Evolutionary conservation across 768 basidiomycete genomes (phyloP).

Genomic region (Trametes cingulata): DNA sequence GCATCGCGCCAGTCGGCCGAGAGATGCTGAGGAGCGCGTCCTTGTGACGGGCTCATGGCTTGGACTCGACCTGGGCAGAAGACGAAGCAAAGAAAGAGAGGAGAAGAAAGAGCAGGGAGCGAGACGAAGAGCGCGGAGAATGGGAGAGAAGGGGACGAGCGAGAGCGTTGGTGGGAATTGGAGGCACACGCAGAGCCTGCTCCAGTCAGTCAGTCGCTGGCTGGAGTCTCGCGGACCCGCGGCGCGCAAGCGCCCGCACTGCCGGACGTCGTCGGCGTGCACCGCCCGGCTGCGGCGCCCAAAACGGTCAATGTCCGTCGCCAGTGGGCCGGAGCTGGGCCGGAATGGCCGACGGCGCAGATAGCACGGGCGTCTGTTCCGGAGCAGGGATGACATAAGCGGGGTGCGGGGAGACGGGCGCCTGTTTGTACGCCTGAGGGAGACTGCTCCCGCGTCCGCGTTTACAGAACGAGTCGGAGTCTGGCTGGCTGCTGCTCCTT

Average conservation of each 20-base stretch:
- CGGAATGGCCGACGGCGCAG: background rate
- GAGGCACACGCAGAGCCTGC: slow-evolving; percentile 2
- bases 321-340: background rate
- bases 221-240: background rate
- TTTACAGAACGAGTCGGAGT: background rate
- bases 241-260: background rate
- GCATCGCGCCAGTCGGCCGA: slow-evolving; percentile 18
- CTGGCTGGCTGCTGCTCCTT: background rate
- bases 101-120: slow-evolving; percentile 6
- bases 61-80: background rate
- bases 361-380: too few relatives aligned
- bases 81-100: slow-evolving; percentile 3
- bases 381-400: too few relatives aligned
- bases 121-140: slow-evolving; percentile 18
- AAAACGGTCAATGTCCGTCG: background rate
- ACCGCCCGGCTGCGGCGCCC: slow-evolving; percentile 13
- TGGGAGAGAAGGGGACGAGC: slow-evolving; percentile 1
- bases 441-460: background rate
- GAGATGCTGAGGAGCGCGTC: slow-evolving; percentile 4
- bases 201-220: background rate
- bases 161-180: slow-evolving; percentile 15
- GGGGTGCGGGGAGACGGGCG: slow-evolving; percentile 1
- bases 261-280: slow-evolving; percentile 6
- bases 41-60: slow-evolving; percentile 21
- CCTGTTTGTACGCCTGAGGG: background rate